Base-by-base conservation (phyloP, 2,329 filamentous ascomycete species). In the Aspergillus pseudoviridinutans region DNA sequence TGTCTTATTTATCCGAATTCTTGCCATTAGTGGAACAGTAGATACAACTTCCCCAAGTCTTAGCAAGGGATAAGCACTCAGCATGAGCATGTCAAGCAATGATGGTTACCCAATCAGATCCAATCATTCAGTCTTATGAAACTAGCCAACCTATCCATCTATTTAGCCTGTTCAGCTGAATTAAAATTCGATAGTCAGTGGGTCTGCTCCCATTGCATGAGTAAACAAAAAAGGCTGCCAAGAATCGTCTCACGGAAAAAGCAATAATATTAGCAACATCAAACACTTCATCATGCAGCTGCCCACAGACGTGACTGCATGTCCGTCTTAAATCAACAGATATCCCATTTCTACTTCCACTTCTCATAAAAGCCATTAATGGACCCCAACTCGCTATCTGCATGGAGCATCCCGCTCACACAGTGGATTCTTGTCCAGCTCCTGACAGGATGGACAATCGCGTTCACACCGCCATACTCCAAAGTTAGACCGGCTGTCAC, bases 391-490 rank as follows among this genome's bases (percentile, higher is more conserved):
- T 24, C 10, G 29, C 50, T 20, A 51, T 57, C 47, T 3, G 32
- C 51, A 22, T 62, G 57, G 55, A n/a, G 42, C 28, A 27, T 53
- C 12, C 62, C 60, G 6, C 27, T 61, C 24, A 3, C 53, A 3
- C 56, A 59, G 53, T 64, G 59, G 59, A 42, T 49, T 4, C 49
- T 59, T 41, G 24, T 65, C 10, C 63, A 64, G 47, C 32, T 60
- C 20, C 28, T 60, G 24, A 62, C 60, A 7, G 60, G 58, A 6
- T 41, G 61, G 2, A 51, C 57, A 0, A 56, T 58, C 3, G 55
- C 59, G 2, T 58, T 64, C 32, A 58, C 59, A 6, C 41, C 58
- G 0, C 24, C 62, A 3, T 28, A 53, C 1, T 63, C 63, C 0
- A 32, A 25, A 4, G 3, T 57, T 12, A 55, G 60, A 12, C 32